Conservation (phyloP, 1,284 basidiomycete species). For the Rhodotorula sp. region DNA sequence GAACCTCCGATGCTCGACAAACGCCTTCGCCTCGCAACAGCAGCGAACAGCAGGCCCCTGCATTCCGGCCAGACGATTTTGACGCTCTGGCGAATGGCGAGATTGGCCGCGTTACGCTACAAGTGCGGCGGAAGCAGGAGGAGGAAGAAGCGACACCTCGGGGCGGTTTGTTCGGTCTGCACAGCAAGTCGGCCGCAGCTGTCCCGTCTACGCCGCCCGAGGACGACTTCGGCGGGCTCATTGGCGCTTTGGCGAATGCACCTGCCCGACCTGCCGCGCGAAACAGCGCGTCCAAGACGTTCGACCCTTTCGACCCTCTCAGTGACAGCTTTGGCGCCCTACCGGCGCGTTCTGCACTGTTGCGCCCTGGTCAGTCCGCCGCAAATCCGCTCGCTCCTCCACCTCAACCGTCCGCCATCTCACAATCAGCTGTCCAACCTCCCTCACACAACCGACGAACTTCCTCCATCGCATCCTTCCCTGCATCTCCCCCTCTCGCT, state of each 20-base stretch:
- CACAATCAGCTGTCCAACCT: not conserved
- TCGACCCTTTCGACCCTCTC: slow-evolving; percentile 40
- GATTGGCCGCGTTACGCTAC: not conserved
- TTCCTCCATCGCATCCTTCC: slow-evolving; percentile 2
- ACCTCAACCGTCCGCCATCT: not conserved
- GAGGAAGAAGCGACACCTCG: not conserved
- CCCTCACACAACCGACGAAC: not conserved
- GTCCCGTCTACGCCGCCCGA: slow-evolving; percentile 13
- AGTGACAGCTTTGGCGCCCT: slow-evolving; percentile 11
- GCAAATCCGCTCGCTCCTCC: not conserved
- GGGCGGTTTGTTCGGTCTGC: slow-evolving; percentile 16
- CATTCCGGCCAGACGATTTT: slow-evolving; percentile 20
- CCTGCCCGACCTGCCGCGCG: not conserved
- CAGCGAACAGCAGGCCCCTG: not conserved
- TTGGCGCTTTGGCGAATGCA: slow-evolving; percentile 29
- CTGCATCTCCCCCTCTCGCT: not conserved
- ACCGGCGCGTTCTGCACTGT: not conserved
- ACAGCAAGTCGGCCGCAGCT: not conserved
- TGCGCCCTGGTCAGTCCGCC: not conserved
- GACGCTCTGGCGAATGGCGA: slow-evolving; percentile 17
- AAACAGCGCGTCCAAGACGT: not conserved
- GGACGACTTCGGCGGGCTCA: slow-evolving; percentile 36
- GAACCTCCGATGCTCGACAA: not conserved
- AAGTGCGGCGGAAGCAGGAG: slow-evolving; percentile 2
- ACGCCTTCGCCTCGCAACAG: not conserved